A percentile compares a stretch with the other conserved stretches of the same genome.
Conservation (phyloP, 1,284 basidiomycete genomes). For the Boletellus deceptivus region DNA sequence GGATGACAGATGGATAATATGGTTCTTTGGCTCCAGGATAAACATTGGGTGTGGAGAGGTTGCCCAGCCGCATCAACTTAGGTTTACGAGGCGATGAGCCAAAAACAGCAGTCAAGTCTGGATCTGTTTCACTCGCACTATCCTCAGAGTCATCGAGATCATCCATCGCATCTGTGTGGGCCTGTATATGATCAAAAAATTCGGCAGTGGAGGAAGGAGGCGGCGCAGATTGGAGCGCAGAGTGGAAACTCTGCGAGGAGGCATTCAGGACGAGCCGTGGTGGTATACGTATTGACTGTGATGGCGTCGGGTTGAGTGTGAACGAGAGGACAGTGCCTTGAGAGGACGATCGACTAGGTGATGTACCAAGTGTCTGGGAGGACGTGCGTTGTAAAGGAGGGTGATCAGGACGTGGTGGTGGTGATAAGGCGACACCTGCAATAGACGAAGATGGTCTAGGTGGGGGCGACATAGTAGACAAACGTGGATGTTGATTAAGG, state of each 20-base stretch:
- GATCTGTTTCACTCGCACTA: slow-evolving; percentile 32
- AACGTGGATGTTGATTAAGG: slow-evolving; percentile 32
- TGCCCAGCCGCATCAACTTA: slow-evolving; percentile 43
- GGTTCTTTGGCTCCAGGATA: slow-evolving; percentile 33
- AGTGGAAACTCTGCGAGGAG: slow-evolving; percentile 34
- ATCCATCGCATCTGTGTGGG: slow-evolving; percentile 67
- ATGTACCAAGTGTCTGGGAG: slow-evolving; percentile 20
- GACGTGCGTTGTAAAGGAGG: slow-evolving; percentile 19
- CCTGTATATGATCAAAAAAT: slow-evolving; percentile 73
- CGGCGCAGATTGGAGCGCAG: slow-evolving; percentile 51
- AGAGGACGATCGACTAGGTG: slow-evolving; percentile 27
- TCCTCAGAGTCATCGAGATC: slow-evolving; percentile 53
- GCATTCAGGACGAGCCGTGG: slow-evolving; percentile 38
- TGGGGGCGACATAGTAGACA: slow-evolving; percentile 50
- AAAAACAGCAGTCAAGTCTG: slow-evolving; percentile 29
- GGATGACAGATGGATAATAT: slow-evolving; percentile 28
- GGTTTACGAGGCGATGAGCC: slow-evolving; percentile 27
- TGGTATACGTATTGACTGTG: slow-evolving; percentile 24
- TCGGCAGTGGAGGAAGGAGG: slow-evolving; percentile 58
- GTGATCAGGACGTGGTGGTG: slow-evolving; percentile 51
- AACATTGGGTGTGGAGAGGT: slow-evolving; percentile 35
- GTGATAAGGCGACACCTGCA: slow-evolving; percentile 40
- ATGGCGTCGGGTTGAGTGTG: slow-evolving; percentile 28
- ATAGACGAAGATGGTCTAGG: slow-evolving; percentile 47
- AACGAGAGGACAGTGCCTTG: slow-evolving; percentile 32